Conservation (phyloP, 495 filamentous ascomycete genomes). For the Penicillium egyptiacum region DNA sequence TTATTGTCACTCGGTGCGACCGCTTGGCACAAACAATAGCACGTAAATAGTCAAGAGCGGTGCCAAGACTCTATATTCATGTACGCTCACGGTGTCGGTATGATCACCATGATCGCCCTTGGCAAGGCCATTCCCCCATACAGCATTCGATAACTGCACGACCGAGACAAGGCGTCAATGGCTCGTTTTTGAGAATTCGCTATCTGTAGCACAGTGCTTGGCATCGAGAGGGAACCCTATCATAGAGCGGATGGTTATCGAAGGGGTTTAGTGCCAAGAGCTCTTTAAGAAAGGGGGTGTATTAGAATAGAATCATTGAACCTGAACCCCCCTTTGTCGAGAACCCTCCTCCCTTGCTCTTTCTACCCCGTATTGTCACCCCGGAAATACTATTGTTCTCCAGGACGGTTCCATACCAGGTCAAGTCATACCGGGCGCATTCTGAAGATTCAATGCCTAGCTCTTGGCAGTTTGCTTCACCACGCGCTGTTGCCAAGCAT, state of each 20-base stretch:
- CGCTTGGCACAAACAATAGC: slow-evolving; percentile 26
- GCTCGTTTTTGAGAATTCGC: slow-evolving; percentile 13
- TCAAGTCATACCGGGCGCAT: slow-evolving; percentile 25
- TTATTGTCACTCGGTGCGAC: slow-evolving; percentile 15
- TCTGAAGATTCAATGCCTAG: slow-evolving; percentile 26
- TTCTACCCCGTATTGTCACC: slow-evolving; percentile 12
- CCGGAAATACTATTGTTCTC: slow-evolving; percentile 3
- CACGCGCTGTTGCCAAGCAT: slow-evolving; percentile 23
- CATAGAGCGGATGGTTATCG: slow-evolving; percentile 3
- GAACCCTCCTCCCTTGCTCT: slow-evolving; percentile 4
- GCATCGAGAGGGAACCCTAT: slow-evolving; percentile 9
- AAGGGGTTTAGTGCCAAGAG: slow-evolving; percentile 1
- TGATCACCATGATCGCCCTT: slow-evolving; percentile 36
- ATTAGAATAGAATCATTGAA: slow-evolving; percentile 1
- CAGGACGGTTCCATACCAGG: neutral
- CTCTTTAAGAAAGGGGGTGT: slow-evolving; percentile 1
- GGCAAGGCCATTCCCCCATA: slow-evolving; percentile 20
- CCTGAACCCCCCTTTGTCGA: slow-evolving; percentile 10
- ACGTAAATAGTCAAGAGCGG: slow-evolving; percentile 2
- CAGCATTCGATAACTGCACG: slow-evolving; percentile 13
- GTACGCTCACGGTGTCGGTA: slow-evolving; percentile 5
- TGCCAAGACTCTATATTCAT: slow-evolving; percentile 22
- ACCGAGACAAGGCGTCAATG: neutral
- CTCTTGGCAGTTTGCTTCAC: slow-evolving; percentile 25
- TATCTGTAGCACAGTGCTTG: slow-evolving; percentile 10